A percentile compares a stretch with the other conserved stretches of the same genome.
Conservation (phyloP, 352 stramenopile species). For the Phytophthora lateralis region DNA sequence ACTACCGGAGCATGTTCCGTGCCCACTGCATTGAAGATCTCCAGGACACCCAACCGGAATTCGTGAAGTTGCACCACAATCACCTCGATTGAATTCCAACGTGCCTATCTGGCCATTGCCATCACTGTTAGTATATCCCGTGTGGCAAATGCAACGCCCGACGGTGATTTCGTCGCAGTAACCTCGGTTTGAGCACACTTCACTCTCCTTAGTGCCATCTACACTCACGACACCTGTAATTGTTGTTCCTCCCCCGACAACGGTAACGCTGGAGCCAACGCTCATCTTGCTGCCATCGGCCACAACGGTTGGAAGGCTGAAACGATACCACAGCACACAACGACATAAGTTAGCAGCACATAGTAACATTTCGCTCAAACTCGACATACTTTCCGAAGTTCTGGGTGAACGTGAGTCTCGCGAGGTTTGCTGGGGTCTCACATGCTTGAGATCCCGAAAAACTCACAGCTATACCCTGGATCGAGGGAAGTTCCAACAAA, state of each 20-base stretch:
- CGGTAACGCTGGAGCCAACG: slow-evolving; percentile 39
- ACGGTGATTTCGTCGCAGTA: slow-evolving; percentile 62
- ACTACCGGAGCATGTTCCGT: slow-evolving; percentile 70
- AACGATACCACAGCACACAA: slow-evolving; percentile 10
- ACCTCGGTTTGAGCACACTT: slow-evolving; percentile 70
- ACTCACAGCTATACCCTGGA: slow-evolving; percentile 59
- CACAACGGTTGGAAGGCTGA: slow-evolving; percentile 64
- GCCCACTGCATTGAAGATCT: slow-evolving; percentile 74
- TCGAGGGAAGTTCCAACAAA: slow-evolving; percentile 48
- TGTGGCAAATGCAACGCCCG: slow-evolving; percentile 64
- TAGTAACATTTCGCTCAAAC: not conserved
- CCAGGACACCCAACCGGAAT: slow-evolving; percentile 71
- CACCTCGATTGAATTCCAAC: slow-evolving; percentile 57
- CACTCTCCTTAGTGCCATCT: slow-evolving; percentile 70
- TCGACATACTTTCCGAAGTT: slow-evolving; percentile 79
- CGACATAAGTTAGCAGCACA: slow-evolving; percentile 2
- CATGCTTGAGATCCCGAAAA: slow-evolving; percentile 66
- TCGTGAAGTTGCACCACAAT: slow-evolving; percentile 61
- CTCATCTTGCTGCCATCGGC: slow-evolving; percentile 42
- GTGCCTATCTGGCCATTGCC: slow-evolving; percentile 56
- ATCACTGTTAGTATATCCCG: slow-evolving; percentile 72
- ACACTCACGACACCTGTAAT: slow-evolving; percentile 36
- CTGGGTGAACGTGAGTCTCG: slow-evolving; percentile 76
- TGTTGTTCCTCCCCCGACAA: slow-evolving; percentile 22
- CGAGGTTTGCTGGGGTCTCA: slow-evolving; percentile 64